These are phyloP conservation scores for Vigna trinervia DNA, from an alignment of 306 rosid species.

Conservation along the genomic window DNA sequence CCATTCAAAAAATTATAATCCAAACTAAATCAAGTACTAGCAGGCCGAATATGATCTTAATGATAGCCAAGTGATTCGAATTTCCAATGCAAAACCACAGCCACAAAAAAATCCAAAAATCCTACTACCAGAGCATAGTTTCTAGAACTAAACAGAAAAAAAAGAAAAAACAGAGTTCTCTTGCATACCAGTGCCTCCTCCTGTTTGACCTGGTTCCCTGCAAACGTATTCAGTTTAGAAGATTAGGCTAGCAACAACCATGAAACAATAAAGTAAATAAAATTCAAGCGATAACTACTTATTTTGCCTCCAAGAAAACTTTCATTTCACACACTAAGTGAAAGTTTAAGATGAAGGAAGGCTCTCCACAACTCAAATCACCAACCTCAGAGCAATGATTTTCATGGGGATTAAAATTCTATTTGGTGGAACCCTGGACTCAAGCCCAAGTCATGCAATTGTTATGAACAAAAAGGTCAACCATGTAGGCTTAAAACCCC, in stretches of 20 bases:
- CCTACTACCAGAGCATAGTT: background rate
- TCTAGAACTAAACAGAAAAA: slow-evolving; percentile 35
- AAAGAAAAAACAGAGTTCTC: slow-evolving; percentile 16
- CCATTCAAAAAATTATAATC: slow-evolving; percentile 27
- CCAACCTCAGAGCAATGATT: slow-evolving; percentile 1
- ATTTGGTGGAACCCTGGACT: slow-evolving; percentile 3
- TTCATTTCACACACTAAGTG: background rate
- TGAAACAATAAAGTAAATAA: slow-evolving; percentile 24
- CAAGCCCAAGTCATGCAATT: slow-evolving; percentile 26
- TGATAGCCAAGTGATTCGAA: slow-evolving; percentile 20
- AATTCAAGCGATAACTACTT: slow-evolving; percentile 19
- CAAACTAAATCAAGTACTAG: slow-evolving; percentile 7
- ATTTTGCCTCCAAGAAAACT: slow-evolving; percentile 19
- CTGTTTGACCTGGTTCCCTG: slow-evolving; percentile 60
- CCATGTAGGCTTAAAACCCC: background rate
- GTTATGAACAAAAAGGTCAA: background rate
- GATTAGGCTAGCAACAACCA: slow-evolving; percentile 27
- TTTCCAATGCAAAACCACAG: slow-evolving; percentile 27
- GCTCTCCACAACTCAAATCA: slow-evolving; percentile 1
- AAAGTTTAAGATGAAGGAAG: slow-evolving; percentile 10
- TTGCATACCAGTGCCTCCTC: slow-evolving; percentile 53
- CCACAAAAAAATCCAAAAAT: slow-evolving; percentile 22
- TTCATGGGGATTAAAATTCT: slow-evolving; percentile 1
- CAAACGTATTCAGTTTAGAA: slow-evolving; percentile 36
- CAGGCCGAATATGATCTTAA: background rate